A percentile compares a stretch with the other conserved stretches of the same genome.
phyloP scores from a whole-genome alignment of 2,329 filamentous ascomycete genomes.

The Xylariomycetidae sp. region DNA sequence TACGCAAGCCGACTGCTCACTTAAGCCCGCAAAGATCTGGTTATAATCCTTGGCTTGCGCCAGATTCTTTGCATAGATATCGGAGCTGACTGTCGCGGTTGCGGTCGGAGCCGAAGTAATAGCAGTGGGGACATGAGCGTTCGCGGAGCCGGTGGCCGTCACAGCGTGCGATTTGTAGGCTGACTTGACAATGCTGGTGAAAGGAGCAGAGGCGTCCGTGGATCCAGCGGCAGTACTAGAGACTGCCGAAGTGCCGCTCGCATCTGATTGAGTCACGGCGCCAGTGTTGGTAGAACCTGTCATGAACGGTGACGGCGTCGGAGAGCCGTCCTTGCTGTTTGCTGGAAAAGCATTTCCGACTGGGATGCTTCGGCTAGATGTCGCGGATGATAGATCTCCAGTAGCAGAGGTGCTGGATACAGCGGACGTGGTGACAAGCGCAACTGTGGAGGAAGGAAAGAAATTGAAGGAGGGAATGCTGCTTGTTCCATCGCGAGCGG shows the following conservation, averaged over 20 bases:
- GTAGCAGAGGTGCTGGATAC: background rate
- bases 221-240: constrained; percentile 1
- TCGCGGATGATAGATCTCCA: background rate
- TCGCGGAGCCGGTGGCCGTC: constrained; percentile 31
- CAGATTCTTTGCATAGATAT: constrained; percentile 39
- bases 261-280: constrained; percentile 1
- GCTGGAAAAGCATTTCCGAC: too few relatives aligned
- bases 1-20: constrained; percentile 39
- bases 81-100: constrained; percentile 35
- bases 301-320: constrained; percentile 4
- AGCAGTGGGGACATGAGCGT: constrained; percentile 36
- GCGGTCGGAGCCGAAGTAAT: constrained; percentile 27
- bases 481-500: background rate
- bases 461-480: constrained; percentile 5
- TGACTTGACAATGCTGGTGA: constrained; percentile 12
- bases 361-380: too few relatives aligned
- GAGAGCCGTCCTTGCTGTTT: background rate
- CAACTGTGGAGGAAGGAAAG: constrained; percentile 3
- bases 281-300: constrained; percentile 2
- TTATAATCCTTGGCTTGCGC: constrained; percentile 41
- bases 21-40: constrained; percentile 37
- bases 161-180: constrained; percentile 16
- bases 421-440: constrained; percentile 2
- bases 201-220: constrained; percentile 3
- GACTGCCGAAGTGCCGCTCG: background rate